Conservation (phyloP, 1,284 basidiomycete species). For the Chalciporus sp. region DNA sequence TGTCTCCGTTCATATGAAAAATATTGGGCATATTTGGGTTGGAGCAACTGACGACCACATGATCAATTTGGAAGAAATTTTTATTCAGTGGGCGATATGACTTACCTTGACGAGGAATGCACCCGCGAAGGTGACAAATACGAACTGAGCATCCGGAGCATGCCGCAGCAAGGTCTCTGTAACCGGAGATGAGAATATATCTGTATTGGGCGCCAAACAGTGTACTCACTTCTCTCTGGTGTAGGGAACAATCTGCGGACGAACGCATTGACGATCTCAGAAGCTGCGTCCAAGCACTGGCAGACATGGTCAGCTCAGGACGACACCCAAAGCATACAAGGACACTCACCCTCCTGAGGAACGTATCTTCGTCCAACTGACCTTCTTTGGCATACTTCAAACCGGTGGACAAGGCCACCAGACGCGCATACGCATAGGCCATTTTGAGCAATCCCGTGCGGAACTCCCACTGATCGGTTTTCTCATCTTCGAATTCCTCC, state of each 20-base stretch:
- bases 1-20: conserved; percentile 57
- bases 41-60: conserved; percentile 52
- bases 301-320: not conserved
- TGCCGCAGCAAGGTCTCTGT: conserved; percentile 66
- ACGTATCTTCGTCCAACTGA: conserved; percentile 58
- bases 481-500: conserved; percentile 51
- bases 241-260: conserved; percentile 58
- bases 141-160: conserved; percentile 80
- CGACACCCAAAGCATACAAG: not conserved
- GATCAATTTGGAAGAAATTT: not conserved
- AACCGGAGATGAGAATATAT: conserved; percentile 8
- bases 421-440: conserved; percentile 68
- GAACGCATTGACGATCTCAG: conserved; percentile 65
- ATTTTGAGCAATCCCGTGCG: conserved; percentile 64
- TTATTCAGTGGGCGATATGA: not conserved
- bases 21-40: conserved; percentile 68
- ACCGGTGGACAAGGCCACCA: conserved; percentile 71
- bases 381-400: conserved; percentile 75
- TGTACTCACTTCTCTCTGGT: conserved; percentile 53
- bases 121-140: conserved; percentile 84
- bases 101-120: conserved; percentile 77
- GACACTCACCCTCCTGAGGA: conserved; percentile 64
- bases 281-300: conserved; percentile 28
- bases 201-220: not conserved
- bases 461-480: conserved; percentile 55